phyloP scores from a whole-genome alignment of 148 eudicot species.

The Silene conica region DNA sequence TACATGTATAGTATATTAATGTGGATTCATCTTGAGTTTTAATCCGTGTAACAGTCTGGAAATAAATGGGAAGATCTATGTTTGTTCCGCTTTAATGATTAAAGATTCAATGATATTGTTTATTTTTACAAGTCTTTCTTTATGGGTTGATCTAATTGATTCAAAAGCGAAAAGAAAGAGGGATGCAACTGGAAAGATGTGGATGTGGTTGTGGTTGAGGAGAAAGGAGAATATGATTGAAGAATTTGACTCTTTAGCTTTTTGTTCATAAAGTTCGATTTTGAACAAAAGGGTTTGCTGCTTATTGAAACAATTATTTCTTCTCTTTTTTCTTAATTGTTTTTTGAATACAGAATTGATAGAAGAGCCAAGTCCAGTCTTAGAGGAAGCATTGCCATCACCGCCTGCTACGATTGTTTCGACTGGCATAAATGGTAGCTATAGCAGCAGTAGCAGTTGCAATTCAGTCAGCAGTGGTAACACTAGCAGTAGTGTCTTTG shows the following conservation, averaged over 20 bases:
- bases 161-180: slow-evolving; percentile 33
- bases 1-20: neutral
- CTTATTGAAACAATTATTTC: slow-evolving; percentile 16
- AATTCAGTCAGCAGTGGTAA: slow-evolving; percentile 41
- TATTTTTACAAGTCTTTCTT: slow-evolving; percentile 3
- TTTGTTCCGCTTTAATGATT: neutral
- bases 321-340: slow-evolving; percentile 9
- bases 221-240: slow-evolving; percentile 42
- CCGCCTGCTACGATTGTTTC: slow-evolving; percentile 11
- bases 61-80: neutral
- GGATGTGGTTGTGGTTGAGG: slow-evolving; percentile 25
- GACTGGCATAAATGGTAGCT: slow-evolving; percentile 32
- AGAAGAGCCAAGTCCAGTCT: slow-evolving; percentile 35
- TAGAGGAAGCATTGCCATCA: slow-evolving; percentile 29
- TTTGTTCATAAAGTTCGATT: slow-evolving; percentile 21
- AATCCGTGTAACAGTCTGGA: neutral
- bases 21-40: neutral
- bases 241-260: slow-evolving; percentile 31
- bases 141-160: slow-evolving; percentile 28
- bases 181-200: slow-evolving; percentile 18
- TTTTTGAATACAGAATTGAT: slow-evolving; percentile 36
- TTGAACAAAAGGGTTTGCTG: slow-evolving; percentile 22
- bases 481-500: slow-evolving; percentile 63
- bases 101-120: slow-evolving; percentile 24
- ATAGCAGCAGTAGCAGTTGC: slow-evolving; percentile 46